Percentiles rank a stretch among this genome's conserved stretches.
Conservation (phyloP, 805 yeast species). For the Tetrapisispora namnaoensis region DNA sequence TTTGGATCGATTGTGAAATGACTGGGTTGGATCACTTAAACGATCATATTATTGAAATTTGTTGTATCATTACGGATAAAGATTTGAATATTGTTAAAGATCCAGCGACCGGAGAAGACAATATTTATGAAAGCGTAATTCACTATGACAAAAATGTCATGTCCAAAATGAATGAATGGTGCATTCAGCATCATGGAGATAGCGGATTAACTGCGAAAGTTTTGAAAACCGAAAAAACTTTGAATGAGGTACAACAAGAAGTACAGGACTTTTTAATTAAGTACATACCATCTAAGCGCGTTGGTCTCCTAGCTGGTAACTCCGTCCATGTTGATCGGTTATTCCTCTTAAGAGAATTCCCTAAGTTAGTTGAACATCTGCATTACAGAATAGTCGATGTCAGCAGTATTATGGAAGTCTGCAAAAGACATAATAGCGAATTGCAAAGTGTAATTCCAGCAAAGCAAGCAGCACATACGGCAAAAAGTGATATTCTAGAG, state of each 20-base stretch:
- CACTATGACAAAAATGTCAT: conserved; percentile 53
- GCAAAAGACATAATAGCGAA: conserved; percentile 63
- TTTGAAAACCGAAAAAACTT: conserved; percentile 42
- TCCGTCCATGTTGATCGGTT: conserved; percentile 85
- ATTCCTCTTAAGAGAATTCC: conserved; percentile 78
- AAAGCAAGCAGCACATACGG: conserved; percentile 74
- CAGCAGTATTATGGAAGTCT: conserved; percentile 73
- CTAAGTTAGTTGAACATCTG: conserved; percentile 49
- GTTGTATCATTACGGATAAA: conserved; percentile 84
- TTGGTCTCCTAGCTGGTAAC: conserved; percentile 82
- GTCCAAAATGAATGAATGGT: conserved; percentile 82
- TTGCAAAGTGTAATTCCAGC: conserved; percentile 47
- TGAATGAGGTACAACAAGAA: conserved; percentile 54
- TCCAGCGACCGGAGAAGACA: conserved; percentile 19
- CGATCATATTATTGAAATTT: conserved; percentile 86
- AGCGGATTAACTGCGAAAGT: conserved; percentile 73
- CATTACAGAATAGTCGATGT: conserved; percentile 86
- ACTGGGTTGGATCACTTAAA: conserved; percentile 76
- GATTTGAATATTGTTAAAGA: conserved; percentile 56
- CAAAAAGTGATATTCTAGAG: conserved; percentile 78
- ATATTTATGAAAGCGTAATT: conserved; percentile 74
- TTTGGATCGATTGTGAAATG: conserved; percentile 99
- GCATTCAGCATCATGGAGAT: conserved; percentile 67
- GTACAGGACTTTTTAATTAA: conserved; percentile 50
- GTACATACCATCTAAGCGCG: conserved; percentile 41